Evolutionary conservation across 1,284 basidiomycete genomes (phyloP).

Genomic region (Volvariella volvacea): DNA sequence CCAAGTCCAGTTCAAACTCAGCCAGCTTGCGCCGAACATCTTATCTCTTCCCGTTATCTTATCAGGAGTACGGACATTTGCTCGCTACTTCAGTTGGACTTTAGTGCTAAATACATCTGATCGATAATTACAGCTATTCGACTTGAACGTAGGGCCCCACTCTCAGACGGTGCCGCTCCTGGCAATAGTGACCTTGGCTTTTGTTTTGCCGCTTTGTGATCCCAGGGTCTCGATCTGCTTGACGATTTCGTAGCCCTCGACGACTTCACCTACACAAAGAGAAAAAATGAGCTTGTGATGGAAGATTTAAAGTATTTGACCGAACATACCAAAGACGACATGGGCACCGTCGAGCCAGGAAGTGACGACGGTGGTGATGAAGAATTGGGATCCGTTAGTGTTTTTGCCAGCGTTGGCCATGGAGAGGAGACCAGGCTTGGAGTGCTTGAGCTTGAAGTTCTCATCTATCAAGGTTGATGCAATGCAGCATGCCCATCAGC

Average conservation of each 20-base stretch:
- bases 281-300: too few relatives aligned
- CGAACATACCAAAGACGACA: conserved; percentile 71
- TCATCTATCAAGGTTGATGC: too few relatives aligned
- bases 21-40: too few relatives aligned
- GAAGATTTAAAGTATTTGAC: background rate
- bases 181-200: conserved; percentile 42
- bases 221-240: conserved; percentile 54
- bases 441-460: conserved; percentile 79
- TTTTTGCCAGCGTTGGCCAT: conserved; percentile 85
- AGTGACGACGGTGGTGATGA: conserved; percentile 74
- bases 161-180: conserved; percentile 44
- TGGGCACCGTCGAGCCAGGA: conserved; percentile 68
- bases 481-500: too few relatives aligned
- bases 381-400: conserved; percentile 61
- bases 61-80: too few relatives aligned
- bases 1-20: too few relatives aligned
- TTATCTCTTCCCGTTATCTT: too few relatives aligned
- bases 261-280: conserved; percentile 65
- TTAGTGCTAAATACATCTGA: too few relatives aligned
- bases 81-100: too few relatives aligned
- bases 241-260: conserved; percentile 60
- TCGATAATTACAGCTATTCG: too few relatives aligned
- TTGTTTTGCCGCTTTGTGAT: conserved; percentile 39
- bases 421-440: conserved; percentile 77
- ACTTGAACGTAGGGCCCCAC: too few relatives aligned